These are phyloP conservation scores for Astragalus membranaceus DNA, from an alignment of 306 rosid genomes.

Conservation along the genomic window DNA sequence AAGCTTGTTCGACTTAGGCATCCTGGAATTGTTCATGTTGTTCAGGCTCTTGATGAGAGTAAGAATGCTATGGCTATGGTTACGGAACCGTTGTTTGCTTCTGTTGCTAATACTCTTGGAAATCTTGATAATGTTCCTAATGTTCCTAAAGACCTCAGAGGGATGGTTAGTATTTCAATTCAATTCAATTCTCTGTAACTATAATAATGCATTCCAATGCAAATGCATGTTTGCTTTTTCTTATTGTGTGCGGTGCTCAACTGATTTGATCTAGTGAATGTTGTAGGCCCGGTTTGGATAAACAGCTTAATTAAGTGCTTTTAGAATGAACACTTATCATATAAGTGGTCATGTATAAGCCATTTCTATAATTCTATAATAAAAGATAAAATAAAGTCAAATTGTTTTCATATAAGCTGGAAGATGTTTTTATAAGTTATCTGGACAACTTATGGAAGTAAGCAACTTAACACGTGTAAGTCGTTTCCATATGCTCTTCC, in stretches of 20 bases:
- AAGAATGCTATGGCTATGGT: slow-evolving; percentile 99
- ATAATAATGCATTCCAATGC: background rate
- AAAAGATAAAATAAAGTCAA: no score
- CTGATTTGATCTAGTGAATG: background rate
- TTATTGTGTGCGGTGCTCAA: background rate
- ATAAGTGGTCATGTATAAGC: no score
- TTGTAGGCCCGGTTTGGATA: no score
- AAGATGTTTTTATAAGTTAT: no score
- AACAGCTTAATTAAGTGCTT: no score
- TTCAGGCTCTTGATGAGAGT: slow-evolving; percentile 90
- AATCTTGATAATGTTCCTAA: slow-evolving; percentile 52
- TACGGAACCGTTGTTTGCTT: slow-evolving; percentile 89
- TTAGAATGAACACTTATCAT: no score
- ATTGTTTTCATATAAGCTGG: no score
- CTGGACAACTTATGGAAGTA: no score
- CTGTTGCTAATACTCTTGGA: slow-evolving; percentile 85
- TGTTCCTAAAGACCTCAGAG: slow-evolving; percentile 84
- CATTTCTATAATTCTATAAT: no score
- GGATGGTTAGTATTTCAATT: slow-evolving; percentile 47
- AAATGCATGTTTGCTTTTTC: background rate
- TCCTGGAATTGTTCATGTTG: slow-evolving; percentile 92
- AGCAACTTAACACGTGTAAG: no score
- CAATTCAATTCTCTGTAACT: background rate
- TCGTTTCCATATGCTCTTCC: no score
- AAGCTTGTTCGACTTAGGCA: slow-evolving; percentile 81